Evolutionary conservation across 768 basidiomycete genomes (phyloP), one percentile per base, ranked within the genome.

Genomic region (Suillus subaureus): DNA sequence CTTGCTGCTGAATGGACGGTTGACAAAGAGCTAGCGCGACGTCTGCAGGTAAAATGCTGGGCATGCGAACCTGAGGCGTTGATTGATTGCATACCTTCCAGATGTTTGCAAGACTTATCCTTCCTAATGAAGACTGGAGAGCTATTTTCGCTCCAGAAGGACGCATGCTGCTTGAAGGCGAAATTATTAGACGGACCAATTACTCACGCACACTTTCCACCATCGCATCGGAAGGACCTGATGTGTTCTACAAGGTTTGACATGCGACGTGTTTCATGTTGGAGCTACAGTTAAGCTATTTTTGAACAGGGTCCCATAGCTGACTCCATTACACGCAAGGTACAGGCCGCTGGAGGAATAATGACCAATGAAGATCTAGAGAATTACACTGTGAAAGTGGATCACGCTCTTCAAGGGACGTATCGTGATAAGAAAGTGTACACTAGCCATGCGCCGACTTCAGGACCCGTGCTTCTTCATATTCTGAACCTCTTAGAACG

Each of bases 401-500:
- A 84, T 54, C 89, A 80, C 55, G 94, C 97, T 7, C 80, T 99
- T 47, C 75, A 89, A 71, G 92, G 94, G 9, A 88, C 85, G 0
- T 99, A 93, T 76, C 84, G 84, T 21, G 88, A 88, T 51, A 86
- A 87, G 70, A 93, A 85, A 67, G 82, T 99, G 45, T 97, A 94
- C 77, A 96, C 94, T 0, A 84, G 91, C 0, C 86, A 89, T 71
- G 90, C 94, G 15, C 97, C 97, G 6, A 89, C 91, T 11, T 91
- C 91, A 13, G 96, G 97, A 6, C 90, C 93, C 82, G 93, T 92
- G n/a, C 79, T 99, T 49, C 79, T 97, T 47, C 91, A 94, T 73
- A 91, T 98, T 84, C 80, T 99, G n/a, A 97, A 98, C 73, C 75
- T 96, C 23, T 79, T 97, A 55, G 96, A 97, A 73, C 82, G 84